Evolutionary conservation across 805 yeast species (phyloP), one percentile per base, ranked within the genome.

Genomic region (Priceomyces melissophilus): DNA sequence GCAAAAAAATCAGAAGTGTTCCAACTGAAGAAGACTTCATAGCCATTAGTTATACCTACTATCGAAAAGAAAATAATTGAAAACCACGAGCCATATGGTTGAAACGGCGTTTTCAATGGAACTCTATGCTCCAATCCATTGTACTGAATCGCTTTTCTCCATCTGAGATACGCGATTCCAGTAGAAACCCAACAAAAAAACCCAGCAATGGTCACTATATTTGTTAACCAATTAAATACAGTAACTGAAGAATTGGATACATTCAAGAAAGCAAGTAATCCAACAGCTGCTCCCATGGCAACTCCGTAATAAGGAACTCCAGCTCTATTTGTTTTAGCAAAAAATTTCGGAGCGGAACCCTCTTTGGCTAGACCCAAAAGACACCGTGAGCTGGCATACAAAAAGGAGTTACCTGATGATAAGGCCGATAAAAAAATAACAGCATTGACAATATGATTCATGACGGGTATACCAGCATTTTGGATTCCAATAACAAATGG

Each of bases 371-470:
- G 41, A 16, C 52, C 46, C 47, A 58, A 55, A 9, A 62, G 54
- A 29, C 53, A 41, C 52, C 67, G 53, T 26, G 61, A 48, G 9
- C 65, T 52, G 11, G 61, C 58, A 34, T 50, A 61, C 8, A 58
- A 50, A 40, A 50, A 57, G 3, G 59, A 60, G 40, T 60, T 59
- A 58, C 80, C 87, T 2, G 87, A 79, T 65, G 82, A 83, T 17
- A 82, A 79, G 30, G 90, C 91, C n/a, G 88, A 81, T 54, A 84
- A 75, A 45, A 85, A 61, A 45, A 87, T 81, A 53, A 84, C 78
- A 2, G 82, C 89, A 59, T 87, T 87, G 55, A 87, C 67, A 37
- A 87, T 70, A 48, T 81, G 82, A 16, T 87, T 86, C 44, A 86
- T 63, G 0, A 75, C 87, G 8, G 61, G 57, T 46, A 85, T 83